phyloP scores from a whole-genome alignment of 441 rosid genomes.

The Dalechampia spathulata region DNA sequence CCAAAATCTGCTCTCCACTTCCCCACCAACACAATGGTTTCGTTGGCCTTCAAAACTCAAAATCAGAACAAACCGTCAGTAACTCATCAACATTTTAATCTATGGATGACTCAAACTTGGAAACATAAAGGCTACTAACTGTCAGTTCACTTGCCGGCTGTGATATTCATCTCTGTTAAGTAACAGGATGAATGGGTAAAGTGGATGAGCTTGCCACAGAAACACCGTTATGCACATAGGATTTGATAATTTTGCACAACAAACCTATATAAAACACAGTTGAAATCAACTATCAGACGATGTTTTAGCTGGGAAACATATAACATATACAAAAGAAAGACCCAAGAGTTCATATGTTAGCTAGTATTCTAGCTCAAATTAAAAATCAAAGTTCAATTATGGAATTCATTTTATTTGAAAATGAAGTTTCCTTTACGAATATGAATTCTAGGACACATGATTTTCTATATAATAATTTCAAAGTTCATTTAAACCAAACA shows the following conservation, averaged over 20 bases:
- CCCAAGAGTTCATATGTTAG: too few species aligned
- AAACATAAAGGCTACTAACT: neutral
- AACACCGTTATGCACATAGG: conserved; percentile 72
- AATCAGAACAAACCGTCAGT: neutral
- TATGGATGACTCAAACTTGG: neutral
- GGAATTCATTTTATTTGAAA: too few species aligned
- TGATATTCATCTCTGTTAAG: conserved; percentile 77
- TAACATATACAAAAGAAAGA: too few species aligned
- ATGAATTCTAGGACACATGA: too few species aligned
- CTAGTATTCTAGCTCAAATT: too few species aligned
- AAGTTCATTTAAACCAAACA: too few species aligned
- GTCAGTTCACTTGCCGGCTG: conserved; percentile 31
- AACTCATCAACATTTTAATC: neutral
- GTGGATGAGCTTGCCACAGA: conserved; percentile 72
- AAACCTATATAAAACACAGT: neutral
- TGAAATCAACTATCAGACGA: neutral
- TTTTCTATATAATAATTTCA: too few species aligned
- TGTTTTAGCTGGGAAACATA: neutral
- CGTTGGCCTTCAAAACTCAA: conserved; percentile 41
- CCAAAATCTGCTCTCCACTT: conserved; percentile 52
- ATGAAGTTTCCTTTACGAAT: too few species aligned
- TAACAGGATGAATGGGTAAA: conserved; percentile 58
- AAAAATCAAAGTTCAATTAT: too few species aligned
- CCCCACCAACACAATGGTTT: conserved; percentile 68
- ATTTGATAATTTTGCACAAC: neutral